Evolutionary conservation across 2,329 filamentous ascomycete genomes (phyloP).

Genomic region (Calonectria honghensis): DNA sequence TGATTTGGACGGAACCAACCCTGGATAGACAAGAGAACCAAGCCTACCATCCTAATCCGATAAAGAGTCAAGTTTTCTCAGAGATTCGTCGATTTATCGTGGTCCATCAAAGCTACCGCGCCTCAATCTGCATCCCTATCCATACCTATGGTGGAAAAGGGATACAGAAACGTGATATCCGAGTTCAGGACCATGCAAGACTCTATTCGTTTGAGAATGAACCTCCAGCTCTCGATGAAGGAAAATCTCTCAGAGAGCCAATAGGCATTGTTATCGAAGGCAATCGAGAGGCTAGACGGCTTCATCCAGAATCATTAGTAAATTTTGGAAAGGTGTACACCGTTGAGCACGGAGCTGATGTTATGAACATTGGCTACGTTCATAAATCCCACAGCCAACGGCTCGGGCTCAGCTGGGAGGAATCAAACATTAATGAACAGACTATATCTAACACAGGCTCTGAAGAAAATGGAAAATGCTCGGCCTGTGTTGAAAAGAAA

Average conservation of each 20-base stretch:
- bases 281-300: not conserved
- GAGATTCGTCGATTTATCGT: not conserved
- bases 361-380: slow-evolving; percentile 2
- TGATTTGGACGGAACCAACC: not conserved
- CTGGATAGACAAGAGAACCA: not conserved
- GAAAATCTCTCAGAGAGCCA: not conserved
- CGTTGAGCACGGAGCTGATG: not conserved
- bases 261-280: not conserved
- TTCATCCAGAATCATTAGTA: not conserved
- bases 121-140: not conserved
- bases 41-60: not conserved
- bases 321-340: slow-evolving; percentile 7
- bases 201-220: not conserved
- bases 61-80: not conserved
- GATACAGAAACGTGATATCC: not conserved
- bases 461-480: not conserved
- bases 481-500: too few species aligned
- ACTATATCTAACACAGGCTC: too few species aligned
- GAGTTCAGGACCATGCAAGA: not conserved
- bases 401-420: too few species aligned
- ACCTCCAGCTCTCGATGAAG: not conserved
- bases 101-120: not conserved
- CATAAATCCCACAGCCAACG: not conserved
- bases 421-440: too few species aligned
- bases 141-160: not conserved